Conservation (phyloP, 169 alveolate species). For the Cryptosporidium ryanae region DNA sequence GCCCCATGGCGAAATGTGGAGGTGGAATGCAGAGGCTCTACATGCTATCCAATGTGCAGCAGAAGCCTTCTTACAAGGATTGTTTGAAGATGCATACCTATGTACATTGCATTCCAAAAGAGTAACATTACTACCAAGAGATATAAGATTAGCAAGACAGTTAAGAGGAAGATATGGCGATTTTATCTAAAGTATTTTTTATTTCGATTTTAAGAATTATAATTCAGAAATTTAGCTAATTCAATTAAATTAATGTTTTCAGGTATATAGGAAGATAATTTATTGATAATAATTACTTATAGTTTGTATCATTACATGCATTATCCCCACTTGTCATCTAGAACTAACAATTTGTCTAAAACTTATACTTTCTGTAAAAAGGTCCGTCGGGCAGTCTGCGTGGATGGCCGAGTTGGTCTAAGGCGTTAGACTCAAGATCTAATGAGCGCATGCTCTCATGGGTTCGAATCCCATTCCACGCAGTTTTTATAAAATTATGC, state of each 20-base stretch:
- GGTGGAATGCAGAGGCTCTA: conserved; percentile 85
- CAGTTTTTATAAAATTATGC: conserved; percentile 22
- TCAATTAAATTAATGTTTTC: neutral
- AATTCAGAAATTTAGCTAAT: too few relatives aligned
- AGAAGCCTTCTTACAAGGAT: conserved; percentile 85
- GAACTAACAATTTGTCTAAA: neutral
- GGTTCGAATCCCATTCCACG: conserved; percentile 86
- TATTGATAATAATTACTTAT: too few relatives aligned
- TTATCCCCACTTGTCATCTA: too few relatives aligned
- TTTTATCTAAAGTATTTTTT: conserved; percentile 27
- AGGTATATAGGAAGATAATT: conserved; percentile 2
- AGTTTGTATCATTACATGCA: too few relatives aligned
- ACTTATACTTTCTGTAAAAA: neutral
- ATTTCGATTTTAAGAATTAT: neutral
- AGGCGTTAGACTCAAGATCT: conserved; percentile 87
- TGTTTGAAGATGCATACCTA: conserved; percentile 86
- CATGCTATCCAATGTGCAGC: conserved; percentile 87
- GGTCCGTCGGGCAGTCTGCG: conserved; percentile 3
- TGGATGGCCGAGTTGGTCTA: conserved; percentile 86
- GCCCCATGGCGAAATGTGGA: conserved; percentile 79
- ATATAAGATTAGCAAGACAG: conserved; percentile 85
- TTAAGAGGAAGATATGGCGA: conserved; percentile 81
- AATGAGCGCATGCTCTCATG: conserved; percentile 85
- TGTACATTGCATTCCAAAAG: conserved; percentile 88
- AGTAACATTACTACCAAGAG: conserved; percentile 88